Evolutionary conservation across 2,329 filamentous ascomycete species (phyloP).

Genomic region (Aspergillus pseudoglaucus): DNA sequence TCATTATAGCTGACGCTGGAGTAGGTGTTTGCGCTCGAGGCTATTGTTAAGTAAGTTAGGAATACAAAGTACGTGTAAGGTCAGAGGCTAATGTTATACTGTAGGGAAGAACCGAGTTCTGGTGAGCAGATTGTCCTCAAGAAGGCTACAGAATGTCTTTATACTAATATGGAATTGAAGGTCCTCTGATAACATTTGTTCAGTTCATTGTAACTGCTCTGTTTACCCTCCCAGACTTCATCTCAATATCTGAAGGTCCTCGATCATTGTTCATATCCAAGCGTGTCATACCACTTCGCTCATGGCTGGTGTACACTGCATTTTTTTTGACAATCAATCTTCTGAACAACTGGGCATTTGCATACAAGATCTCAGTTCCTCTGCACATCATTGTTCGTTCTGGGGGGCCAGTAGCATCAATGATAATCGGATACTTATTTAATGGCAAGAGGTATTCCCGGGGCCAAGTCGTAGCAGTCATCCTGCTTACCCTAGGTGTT

Average conservation of each 20-base stretch:
- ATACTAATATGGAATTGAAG: constrained; percentile 36
- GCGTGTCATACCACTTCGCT: constrained; percentile 72
- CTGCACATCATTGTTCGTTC: constrained; percentile 95
- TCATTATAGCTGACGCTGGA: constrained; percentile 16
- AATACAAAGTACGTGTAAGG: background rate
- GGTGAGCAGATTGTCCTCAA: constrained; percentile 46
- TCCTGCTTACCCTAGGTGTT: constrained; percentile 78
- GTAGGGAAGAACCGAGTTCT: constrained; percentile 72
- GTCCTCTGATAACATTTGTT: constrained; percentile 79
- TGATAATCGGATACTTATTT: constrained; percentile 79
- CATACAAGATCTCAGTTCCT: constrained; percentile 91
- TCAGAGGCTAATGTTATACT: constrained; percentile 10
- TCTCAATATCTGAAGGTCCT: constrained; percentile 54
- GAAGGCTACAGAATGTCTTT: background rate
- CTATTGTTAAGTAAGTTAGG: constrained; percentile 75
- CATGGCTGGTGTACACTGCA: constrained; percentile 82
- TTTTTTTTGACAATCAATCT: constrained; percentile 93
- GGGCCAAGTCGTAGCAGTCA: constrained; percentile 73
- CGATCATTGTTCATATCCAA: constrained; percentile 67
- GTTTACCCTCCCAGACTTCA: constrained; percentile 68
- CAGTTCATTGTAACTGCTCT: constrained; percentile 80
- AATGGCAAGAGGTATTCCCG: constrained; percentile 72
- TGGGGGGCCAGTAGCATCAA: constrained; percentile 91
- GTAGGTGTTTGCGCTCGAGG: constrained; percentile 90
- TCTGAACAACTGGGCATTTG: constrained; percentile 95